Evolutionary conservation across 2,329 filamentous ascomycete species (phyloP).

Genomic region (Dothidotthia symphoricarpi): DNA sequence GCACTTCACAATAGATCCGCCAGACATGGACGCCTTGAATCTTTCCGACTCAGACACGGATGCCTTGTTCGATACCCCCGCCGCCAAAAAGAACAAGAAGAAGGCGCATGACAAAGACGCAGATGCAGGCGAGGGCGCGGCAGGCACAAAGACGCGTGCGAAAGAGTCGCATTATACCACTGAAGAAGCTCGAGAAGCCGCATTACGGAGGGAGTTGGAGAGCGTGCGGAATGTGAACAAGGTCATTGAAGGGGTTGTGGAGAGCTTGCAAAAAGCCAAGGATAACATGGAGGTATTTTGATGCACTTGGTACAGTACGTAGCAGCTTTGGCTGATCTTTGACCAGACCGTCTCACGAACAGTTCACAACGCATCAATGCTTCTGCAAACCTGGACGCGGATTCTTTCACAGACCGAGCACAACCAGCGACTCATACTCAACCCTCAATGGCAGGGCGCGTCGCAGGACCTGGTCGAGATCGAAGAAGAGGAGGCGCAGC

Average conservation of each 20-base stretch:
- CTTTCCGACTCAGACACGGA: constrained; percentile 58
- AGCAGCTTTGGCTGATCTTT: constrained; percentile 8
- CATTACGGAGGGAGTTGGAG: constrained; percentile 75
- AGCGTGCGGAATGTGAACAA: constrained; percentile 83
- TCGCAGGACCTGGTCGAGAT: constrained; percentile 82
- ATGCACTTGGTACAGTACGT: not conserved
- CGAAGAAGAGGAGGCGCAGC: constrained; percentile 72
- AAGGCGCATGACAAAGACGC: constrained; percentile 36
- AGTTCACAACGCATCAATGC: constrained; percentile 79
- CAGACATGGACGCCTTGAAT: constrained; percentile 53
- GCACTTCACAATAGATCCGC: constrained; percentile 31
- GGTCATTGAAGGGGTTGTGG: constrained; percentile 76
- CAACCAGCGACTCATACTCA: constrained; percentile 86
- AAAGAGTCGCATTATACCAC: constrained; percentile 58
- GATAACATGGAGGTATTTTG: constrained; percentile 69
- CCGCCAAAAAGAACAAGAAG: constrained; percentile 40
- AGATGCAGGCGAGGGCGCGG: constrained; percentile 43
- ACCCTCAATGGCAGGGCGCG: constrained; percentile 86
- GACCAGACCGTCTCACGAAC: constrained; percentile 76
- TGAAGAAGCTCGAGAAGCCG: constrained; percentile 68
- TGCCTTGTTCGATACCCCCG: constrained; percentile 58
- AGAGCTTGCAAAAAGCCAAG: constrained; percentile 68
- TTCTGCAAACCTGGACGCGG: constrained; percentile 92
- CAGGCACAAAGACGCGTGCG: constrained; percentile 38
- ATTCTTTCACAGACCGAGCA: constrained; percentile 97